Base-by-base conservation (phyloP, 305 asterid species). In the Solanum chacoense region DNA sequence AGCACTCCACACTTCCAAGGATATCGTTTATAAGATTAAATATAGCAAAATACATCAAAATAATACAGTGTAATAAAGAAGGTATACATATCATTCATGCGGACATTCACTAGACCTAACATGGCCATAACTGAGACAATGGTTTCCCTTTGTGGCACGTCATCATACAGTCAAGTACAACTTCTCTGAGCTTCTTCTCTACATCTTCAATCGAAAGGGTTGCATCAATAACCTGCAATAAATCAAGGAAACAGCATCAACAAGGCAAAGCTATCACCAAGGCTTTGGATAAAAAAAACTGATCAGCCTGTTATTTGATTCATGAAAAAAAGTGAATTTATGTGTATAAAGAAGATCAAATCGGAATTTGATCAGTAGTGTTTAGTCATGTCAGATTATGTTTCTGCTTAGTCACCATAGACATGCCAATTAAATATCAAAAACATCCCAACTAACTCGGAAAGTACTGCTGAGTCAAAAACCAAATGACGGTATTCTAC, bases 181-280 rank as follows among this genome's bases (percentile, higher is more conserved):
- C 45, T 37, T 89, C 92, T 84, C 63, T 72, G 13, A 89, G 90
- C 74, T 69, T 89, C 42, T 78, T 42, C 91, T 87, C 91, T 34
- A 89, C 84, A 22, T 84, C 93, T 88, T 87, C 92, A 77, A 91
- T 80, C 11, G 91, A 72, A 63, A 88, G 89, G 74, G 91, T 90
- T 77, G 92, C 93, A 89, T 92, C 93, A 29, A 92, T 34, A 29
- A 87, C 89, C 92, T 90, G 87, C 90, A 84, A 88, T 88, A 83
- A 24, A 50, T 20, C 73, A 73, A 40, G n/a, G 37, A 73, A 78
- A 38, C 9, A 7, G 75, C 74, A 26, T 45, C 67, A 71, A 24
- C 37, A 77, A 42, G 34, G 89, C 45, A 55, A 75, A 38, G 38
- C 3, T 8, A 63, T 29, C 81, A 24, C 71, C 22, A 34, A 55